phyloP scores from a whole-genome alignment of 306 rosid genomes.

The Gynostemma pentaphyllum region DNA sequence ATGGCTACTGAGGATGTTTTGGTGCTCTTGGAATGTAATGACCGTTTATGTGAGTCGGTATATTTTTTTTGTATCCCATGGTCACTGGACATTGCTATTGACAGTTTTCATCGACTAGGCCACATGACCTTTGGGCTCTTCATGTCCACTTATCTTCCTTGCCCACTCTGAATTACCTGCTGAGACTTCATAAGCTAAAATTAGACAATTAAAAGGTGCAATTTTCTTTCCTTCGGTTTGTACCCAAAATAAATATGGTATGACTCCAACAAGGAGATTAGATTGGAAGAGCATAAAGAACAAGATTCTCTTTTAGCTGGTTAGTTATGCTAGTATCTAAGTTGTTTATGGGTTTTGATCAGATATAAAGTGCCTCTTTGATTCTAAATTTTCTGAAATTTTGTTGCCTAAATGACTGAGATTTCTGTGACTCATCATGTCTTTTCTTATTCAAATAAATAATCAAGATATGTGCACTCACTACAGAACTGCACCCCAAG shows the following conservation, averaged over 20 bases:
- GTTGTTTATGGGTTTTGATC: not conserved
- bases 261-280: not conserved
- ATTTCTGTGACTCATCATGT: not conserved
- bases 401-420: not conserved
- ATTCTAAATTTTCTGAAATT: not conserved
- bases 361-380: not conserved
- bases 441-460: not conserved
- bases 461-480: not conserved
- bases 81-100: not conserved
- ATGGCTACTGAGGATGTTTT: not conserved
- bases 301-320: not conserved
- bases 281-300: not conserved
- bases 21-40: not conserved
- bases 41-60: not conserved
- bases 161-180: not conserved
- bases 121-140: not conserved
- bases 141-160: not conserved
- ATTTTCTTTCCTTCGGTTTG: not conserved
- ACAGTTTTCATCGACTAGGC: not conserved
- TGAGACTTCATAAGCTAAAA: not conserved
- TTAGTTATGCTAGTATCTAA: not conserved
- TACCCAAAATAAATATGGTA: not conserved
- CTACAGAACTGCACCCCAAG: not conserved
- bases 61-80: not conserved
- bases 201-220: not conserved